phyloP scores from a whole-genome alignment of 306 rosid genomes.

The Geum urbanum region DNA sequence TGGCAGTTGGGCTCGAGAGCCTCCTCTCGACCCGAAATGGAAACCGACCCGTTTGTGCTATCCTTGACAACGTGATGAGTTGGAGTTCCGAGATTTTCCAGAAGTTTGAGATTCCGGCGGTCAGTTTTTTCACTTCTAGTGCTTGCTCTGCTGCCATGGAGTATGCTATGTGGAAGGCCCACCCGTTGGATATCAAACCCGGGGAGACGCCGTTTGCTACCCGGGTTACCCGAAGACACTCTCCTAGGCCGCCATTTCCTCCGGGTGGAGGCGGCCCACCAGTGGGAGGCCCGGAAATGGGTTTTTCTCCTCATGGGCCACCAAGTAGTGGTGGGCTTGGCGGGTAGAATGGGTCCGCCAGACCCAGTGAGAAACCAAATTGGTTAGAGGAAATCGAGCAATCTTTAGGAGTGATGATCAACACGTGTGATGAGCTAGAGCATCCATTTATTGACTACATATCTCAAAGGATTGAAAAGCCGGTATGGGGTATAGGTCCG shows the following conservation, averaged over 20 bases:
- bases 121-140: constrained; percentile 55
- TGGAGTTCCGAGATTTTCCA: constrained; percentile 37
- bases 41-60: constrained; percentile 43
- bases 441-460: constrained; percentile 44
- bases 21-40: constrained; percentile 23
- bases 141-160: constrained; percentile 58
- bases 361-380: constrained; percentile 29
- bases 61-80: constrained; percentile 52
- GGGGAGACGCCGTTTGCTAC: constrained; percentile 39
- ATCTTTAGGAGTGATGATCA: constrained; percentile 40
- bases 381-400: constrained; percentile 33
- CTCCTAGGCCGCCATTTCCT: constrained; percentile 13
- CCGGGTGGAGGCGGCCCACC: constrained; percentile 3
- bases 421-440: constrained; percentile 73
- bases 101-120: constrained; percentile 41
- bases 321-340: constrained; percentile 15
- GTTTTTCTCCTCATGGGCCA: constrained; percentile 5
- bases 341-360: constrained; percentile 28
- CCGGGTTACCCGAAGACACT: constrained; percentile 46
- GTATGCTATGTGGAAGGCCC: constrained; percentile 49
- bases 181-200: constrained; percentile 34
- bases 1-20: constrained; percentile 29
- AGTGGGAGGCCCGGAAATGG: neutral
- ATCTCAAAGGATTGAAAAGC: constrained; percentile 24
- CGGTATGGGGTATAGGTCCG: constrained; percentile 71